Conservation (phyloP, 768 basidiomycete species). For the Crucibulum laeve region DNA sequence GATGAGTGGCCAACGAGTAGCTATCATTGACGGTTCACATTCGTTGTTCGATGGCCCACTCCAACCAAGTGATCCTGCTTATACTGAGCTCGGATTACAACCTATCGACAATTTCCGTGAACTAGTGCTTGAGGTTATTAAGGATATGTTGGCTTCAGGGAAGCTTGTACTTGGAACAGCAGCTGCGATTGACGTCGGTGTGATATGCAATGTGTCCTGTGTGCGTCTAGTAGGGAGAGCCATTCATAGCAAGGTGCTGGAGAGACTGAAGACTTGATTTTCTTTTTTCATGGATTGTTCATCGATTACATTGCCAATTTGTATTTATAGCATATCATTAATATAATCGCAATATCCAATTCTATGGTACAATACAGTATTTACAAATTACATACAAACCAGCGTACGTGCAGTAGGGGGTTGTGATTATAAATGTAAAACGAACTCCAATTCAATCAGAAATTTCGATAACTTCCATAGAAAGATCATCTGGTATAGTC, state of each 20-base stretch:
- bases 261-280: conserved; percentile 14
- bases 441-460: conserved; percentile 12
- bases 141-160: conserved; percentile 27
- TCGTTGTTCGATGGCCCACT: conserved; percentile 38
- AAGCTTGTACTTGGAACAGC: conserved; percentile 33
- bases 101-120: conserved; percentile 58
- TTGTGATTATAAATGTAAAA: not conserved
- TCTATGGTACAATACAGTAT: not conserved
- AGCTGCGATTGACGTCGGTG: conserved; percentile 55
- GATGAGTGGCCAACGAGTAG: conserved; percentile 60
- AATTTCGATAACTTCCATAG: conserved; percentile 13
- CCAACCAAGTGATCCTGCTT: conserved; percentile 5
- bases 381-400: not conserved
- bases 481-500: not conserved
- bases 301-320: not conserved
- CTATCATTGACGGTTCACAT: conserved; percentile 71
- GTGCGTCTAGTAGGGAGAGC: conserved; percentile 44
- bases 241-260: conserved; percentile 44
- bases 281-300: not conserved
- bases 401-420: not conserved
- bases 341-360: no score
- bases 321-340: not conserved
- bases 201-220: conserved; percentile 50
- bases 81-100: conserved; percentile 35
- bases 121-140: conserved; percentile 47